Conservation (phyloP, 176 grass and related monocot genomes). For the Bolboschoenus planiculmis region DNA sequence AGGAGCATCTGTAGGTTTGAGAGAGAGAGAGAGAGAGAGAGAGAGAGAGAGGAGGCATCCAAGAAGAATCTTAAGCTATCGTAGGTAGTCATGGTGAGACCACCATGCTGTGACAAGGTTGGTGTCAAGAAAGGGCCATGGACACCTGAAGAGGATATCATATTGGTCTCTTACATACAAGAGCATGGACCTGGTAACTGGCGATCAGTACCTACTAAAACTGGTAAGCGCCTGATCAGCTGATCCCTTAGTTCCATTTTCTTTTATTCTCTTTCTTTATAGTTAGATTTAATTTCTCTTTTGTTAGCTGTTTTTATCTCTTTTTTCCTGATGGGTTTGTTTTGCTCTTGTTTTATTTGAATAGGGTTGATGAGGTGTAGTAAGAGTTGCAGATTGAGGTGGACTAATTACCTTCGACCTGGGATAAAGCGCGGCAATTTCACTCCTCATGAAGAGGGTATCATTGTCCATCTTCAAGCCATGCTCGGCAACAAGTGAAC, state of each 20-base stretch:
- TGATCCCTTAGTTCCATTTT: not conserved
- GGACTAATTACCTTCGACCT: conserved; percentile 26
- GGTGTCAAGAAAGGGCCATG: conserved; percentile 93
- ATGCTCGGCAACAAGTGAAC: conserved; percentile 26
- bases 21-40: not conserved
- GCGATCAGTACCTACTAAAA: conserved; percentile 53
- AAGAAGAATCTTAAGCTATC: not conserved
- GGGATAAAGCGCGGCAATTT: conserved; percentile 29
- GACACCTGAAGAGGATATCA: conserved; percentile 92
- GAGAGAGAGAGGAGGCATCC: not conserved
- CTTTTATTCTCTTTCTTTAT: not conserved
- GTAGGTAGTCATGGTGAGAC: conserved; percentile 57
- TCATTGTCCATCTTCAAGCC: conserved; percentile 25
- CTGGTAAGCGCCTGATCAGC: conserved; percentile 32
- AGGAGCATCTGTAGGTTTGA: not conserved
- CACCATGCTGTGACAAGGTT: conserved; percentile 82
- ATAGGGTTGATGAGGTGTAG: conserved; percentile 23
- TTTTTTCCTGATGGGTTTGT: not conserved
- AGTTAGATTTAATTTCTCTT: conserved; percentile 10
- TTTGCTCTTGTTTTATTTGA: not conserved
- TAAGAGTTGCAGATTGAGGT: conserved; percentile 29
- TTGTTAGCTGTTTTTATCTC: no score
- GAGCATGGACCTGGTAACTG: conserved; percentile 85
- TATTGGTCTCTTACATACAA: conserved; percentile 87
- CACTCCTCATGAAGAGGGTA: conserved; percentile 16